Percentiles rank a stretch among this genome's conserved stretches.
These are phyloP conservation scores for maize (Zea mays) DNA, from an alignment of 176 grass and related monocot species.

Conservation along the genomic window DNA sequence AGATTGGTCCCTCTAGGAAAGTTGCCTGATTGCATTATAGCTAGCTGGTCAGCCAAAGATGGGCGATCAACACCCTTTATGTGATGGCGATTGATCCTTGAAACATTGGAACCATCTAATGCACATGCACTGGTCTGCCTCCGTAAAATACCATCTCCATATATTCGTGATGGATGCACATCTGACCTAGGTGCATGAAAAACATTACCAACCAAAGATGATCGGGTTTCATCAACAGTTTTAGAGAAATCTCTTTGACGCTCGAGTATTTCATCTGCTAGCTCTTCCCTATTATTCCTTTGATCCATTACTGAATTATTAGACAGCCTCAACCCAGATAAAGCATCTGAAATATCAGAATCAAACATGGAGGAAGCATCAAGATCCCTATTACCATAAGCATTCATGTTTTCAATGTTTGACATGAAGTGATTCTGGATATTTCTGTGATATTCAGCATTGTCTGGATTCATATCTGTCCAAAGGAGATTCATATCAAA, in stretches of 20 bases:
- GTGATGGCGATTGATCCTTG: slow-evolving; percentile 35
- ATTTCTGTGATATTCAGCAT: slow-evolving; percentile 33
- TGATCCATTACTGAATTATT: slow-evolving; percentile 34
- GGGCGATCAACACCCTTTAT: slow-evolving; percentile 37
- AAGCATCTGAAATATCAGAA: slow-evolving; percentile 49
- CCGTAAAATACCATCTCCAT: slow-evolving; percentile 44
- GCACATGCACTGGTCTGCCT: slow-evolving; percentile 39
- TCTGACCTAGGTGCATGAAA: slow-evolving; percentile 19
- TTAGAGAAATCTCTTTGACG: slow-evolving; percentile 25
- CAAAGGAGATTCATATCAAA: slow-evolving; percentile 31
- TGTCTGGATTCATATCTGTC: slow-evolving; percentile 24
- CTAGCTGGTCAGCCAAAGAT: slow-evolving; percentile 44
- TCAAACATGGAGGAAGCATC: slow-evolving; percentile 21
- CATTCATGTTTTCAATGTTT: slow-evolving; percentile 42
- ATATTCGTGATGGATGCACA: background rate
- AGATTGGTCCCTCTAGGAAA: slow-evolving; percentile 44
- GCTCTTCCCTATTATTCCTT: slow-evolving; percentile 38
- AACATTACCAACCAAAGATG: slow-evolving; percentile 27
- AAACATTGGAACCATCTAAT: slow-evolving; percentile 34
- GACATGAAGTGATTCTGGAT: slow-evolving; percentile 32
- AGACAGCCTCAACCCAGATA: slow-evolving; percentile 47
- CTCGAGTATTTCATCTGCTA: slow-evolving; percentile 40
- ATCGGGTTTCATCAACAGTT: slow-evolving; percentile 18
- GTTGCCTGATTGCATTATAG: slow-evolving; percentile 49
- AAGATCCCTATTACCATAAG: slow-evolving; percentile 37